phyloP scores from a whole-genome alignment of 768 basidiomycete genomes.

The Termitomyces sp. region DNA sequence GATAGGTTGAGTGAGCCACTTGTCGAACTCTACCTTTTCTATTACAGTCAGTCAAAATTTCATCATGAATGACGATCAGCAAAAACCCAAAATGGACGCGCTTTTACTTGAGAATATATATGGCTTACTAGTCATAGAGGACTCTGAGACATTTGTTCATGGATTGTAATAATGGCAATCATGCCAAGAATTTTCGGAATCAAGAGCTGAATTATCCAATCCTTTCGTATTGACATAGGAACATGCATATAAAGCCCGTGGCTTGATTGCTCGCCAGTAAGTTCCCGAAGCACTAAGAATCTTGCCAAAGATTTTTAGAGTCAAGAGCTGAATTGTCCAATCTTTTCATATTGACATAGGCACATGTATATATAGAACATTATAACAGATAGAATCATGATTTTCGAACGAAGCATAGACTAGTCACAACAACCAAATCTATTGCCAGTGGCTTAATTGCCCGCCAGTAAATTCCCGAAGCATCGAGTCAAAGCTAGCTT shows the following conservation, averaged over 20 bases:
- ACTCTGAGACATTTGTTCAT: no score
- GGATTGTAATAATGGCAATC: no score
- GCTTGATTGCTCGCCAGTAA: not conserved
- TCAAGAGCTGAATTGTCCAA: no score
- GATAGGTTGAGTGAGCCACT: constrained; percentile 95
- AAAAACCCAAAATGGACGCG: not conserved
- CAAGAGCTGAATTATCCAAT: no score
- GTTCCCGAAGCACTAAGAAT: not conserved
- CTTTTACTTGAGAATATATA: constrained; percentile 61
- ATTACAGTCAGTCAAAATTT: constrained; percentile 67
- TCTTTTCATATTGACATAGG: no score
- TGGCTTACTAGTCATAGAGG: constrained; percentile 31
- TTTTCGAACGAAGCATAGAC: not conserved
- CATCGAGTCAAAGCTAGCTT: not conserved
- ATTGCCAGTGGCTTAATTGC: not conserved
- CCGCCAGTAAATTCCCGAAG: not conserved
- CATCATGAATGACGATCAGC: constrained; percentile 27
- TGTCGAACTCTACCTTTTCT: constrained; percentile 78
- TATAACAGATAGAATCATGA: not conserved
- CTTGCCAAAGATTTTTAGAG: no score
- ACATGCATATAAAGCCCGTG: not conserved
- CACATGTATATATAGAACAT: not conserved
- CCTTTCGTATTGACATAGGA: no score
- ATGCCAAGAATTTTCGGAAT: no score
- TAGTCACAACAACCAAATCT: not conserved